Evolutionary conservation across 2,329 filamentous ascomycete genomes (phyloP).

Genomic region (Diaporthe amygdali): DNA sequence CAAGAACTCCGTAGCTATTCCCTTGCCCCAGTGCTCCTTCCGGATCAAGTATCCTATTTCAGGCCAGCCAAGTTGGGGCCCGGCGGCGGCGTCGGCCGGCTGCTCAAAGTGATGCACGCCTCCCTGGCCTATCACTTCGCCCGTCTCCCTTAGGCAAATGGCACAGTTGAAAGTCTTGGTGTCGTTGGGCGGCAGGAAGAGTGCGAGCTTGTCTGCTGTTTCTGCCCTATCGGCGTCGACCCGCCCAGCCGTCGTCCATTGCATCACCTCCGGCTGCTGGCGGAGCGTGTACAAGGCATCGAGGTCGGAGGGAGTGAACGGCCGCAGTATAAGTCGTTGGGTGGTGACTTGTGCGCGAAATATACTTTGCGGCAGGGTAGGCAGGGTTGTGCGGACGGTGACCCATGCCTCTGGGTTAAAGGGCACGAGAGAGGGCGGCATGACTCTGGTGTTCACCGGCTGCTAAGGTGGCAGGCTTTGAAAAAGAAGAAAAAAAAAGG

Average conservation of each 20-base stretch:
- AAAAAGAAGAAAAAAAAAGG: neutral
- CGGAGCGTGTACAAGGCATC: constrained; percentile 57
- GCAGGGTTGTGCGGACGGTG: constrained; percentile 12
- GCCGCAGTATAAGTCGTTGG: constrained; percentile 13
- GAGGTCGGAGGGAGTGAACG: constrained; percentile 44
- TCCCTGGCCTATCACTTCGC: constrained; percentile 57
- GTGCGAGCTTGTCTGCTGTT: constrained; percentile 45
- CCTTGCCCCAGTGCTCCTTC: constrained; percentile 58
- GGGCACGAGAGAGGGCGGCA: neutral
- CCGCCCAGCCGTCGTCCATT: constrained; percentile 48
- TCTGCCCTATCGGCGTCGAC: constrained; percentile 49
- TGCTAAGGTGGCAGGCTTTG: neutral
- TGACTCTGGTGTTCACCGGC: neutral
- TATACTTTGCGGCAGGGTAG: neutral
- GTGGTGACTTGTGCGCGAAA: neutral
- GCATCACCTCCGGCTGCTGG: constrained; percentile 66
- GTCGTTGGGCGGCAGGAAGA: constrained; percentile 55
- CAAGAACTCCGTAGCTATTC: constrained; percentile 63
- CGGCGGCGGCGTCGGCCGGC: constrained; percentile 36
- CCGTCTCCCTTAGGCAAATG: constrained; percentile 51
- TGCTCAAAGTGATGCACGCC: constrained; percentile 44
- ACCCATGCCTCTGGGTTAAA: neutral
- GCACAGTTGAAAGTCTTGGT: constrained; percentile 60
- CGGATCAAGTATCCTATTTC: constrained; percentile 64
- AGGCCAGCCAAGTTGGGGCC: constrained; percentile 47